phyloP scores from a whole-genome alignment of 305 asterid genomes.

The Solanum chacoense region DNA sequence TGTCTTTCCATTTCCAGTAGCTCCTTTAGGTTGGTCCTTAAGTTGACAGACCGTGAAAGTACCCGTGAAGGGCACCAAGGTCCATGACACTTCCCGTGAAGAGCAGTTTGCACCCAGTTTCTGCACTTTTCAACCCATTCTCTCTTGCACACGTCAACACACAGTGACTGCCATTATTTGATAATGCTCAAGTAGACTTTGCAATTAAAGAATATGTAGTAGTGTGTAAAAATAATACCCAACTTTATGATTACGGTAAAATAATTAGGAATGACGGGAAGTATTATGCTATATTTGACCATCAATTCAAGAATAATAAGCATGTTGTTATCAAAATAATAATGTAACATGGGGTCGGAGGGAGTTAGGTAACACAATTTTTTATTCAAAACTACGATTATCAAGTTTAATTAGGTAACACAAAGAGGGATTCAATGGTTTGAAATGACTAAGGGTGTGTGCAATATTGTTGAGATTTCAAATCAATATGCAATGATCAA shows the following conservation, averaged over 20 bases:
- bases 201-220: too few relatives aligned
- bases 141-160: not conserved
- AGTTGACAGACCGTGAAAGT: not conserved
- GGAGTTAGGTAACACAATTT: too few relatives aligned
- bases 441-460: not conserved
- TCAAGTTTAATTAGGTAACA: not conserved
- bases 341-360: not conserved
- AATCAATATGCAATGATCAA: not conserved
- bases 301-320: not conserved
- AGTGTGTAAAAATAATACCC: too few relatives aligned
- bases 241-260: too few relatives aligned
- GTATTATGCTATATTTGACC: not conserved
- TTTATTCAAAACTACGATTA: not conserved
- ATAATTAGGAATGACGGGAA: not conserved
- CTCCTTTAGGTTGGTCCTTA: not conserved
- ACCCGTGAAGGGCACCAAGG: not conserved
- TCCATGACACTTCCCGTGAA: not conserved
- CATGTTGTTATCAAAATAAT: too few relatives aligned
- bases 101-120: not conserved
- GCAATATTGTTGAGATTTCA: not conserved
- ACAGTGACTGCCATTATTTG: too few relatives aligned
- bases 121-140: not conserved
- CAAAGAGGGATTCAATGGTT: not conserved
- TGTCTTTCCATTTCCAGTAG: not conserved
- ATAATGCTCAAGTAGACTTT: too few relatives aligned